Conservation (phyloP, 345 rosid genomes). For the Citrus hindsii region DNA sequence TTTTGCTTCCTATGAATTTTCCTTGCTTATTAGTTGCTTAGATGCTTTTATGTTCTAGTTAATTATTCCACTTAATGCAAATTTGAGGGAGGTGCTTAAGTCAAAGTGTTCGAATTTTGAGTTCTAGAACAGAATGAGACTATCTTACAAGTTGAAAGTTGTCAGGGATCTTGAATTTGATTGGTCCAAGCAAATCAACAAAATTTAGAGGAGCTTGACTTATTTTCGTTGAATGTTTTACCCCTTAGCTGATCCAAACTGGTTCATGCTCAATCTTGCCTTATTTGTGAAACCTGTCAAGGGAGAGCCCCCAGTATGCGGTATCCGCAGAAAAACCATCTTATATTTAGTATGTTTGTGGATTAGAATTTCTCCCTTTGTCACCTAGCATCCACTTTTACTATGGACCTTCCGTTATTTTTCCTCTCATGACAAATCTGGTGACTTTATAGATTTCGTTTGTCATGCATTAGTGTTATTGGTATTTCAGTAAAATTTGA, state of each 20-base stretch:
- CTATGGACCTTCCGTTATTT: not conserved
- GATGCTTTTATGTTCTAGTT: not conserved
- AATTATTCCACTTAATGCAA: not conserved
- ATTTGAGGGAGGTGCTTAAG: not conserved
- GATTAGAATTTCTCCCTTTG: not conserved
- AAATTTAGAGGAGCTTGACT: not conserved
- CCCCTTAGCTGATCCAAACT: not conserved
- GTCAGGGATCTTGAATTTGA: not conserved
- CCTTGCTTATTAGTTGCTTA: not conserved
- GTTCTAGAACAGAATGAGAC: not conserved
- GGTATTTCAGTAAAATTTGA: not conserved
- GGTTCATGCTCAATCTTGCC: not conserved
- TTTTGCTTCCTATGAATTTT: not conserved
- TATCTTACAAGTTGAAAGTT: not conserved
- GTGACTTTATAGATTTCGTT: not conserved
- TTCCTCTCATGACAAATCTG: not conserved
- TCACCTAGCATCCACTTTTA: slow-evolving; percentile 2
- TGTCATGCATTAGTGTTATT: not conserved
- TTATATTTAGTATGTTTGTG: not conserved
- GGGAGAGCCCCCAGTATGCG: not conserved
- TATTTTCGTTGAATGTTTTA: not conserved
- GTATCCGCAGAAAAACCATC: not conserved
- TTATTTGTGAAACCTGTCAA: not conserved
- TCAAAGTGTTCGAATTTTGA: not conserved
- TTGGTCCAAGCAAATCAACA: slow-evolving; percentile 2